Percentiles rank a stretch among this genome's conserved stretches.
Evolutionary conservation across 495 filamentous ascomycete genomes (phyloP).

Genomic region (Penicillium steckii): DNA sequence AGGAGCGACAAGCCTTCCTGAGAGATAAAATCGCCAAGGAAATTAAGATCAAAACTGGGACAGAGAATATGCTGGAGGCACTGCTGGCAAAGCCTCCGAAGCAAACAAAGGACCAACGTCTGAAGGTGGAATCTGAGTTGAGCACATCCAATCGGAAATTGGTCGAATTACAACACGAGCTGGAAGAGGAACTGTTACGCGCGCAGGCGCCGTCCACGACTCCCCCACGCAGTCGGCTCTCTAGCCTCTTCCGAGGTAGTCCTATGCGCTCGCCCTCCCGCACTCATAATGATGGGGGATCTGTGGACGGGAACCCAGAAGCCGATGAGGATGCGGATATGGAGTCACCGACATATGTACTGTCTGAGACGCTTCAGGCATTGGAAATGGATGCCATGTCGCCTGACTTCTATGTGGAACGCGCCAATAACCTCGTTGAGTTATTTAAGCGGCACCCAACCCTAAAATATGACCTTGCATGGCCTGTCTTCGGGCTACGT

Average conservation of each 20-base stretch:
- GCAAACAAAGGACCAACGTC: constrained; percentile 87
- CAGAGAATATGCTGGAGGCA: constrained; percentile 95
- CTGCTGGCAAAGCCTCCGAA: constrained; percentile 93
- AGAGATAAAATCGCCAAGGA: constrained; percentile 86
- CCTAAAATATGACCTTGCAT: constrained; percentile 91
- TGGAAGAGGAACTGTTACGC: constrained; percentile 69
- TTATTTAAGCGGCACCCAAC: constrained; percentile 91
- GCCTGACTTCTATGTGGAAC: constrained; percentile 90
- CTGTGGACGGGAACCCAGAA: constrained; percentile 42
- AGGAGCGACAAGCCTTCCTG: constrained; percentile 71
- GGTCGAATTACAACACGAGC: constrained; percentile 72
- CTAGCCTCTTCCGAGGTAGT: constrained; percentile 64
- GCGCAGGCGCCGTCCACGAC: constrained; percentile 62
- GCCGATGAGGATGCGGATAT: constrained; percentile 59
- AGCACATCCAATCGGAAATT: constrained; percentile 89
- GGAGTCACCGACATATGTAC: constrained; percentile 87
- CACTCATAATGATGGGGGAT: constrained; percentile 32
- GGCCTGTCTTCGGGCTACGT: constrained; percentile 88
- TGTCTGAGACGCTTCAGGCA: constrained; percentile 83
- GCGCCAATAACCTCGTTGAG: constrained; percentile 86
- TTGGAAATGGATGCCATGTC: constrained; percentile 83
- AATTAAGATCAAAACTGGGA: constrained; percentile 94
- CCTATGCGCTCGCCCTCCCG: constrained; percentile 66
- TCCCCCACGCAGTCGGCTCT: constrained; percentile 65
- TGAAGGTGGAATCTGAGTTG: constrained; percentile 84